These are phyloP conservation scores for Urostyla sp. DNA, from an alignment of 73 alveolate genomes.

Conservation along the genomic window DNA sequence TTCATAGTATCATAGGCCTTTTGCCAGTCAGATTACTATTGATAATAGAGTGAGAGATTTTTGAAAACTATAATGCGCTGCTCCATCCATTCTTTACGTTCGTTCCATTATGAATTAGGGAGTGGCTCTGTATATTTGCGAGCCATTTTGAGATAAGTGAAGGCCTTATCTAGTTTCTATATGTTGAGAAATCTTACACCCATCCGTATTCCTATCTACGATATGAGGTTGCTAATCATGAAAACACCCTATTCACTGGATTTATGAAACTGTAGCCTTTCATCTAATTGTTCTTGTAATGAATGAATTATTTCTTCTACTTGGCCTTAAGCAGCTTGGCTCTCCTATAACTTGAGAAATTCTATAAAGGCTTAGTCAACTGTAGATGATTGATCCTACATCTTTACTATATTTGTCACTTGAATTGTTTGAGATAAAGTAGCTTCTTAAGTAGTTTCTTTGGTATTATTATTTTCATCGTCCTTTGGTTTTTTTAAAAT, in stretches of 20 bases:
- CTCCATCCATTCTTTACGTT: slow-evolving; percentile 57
- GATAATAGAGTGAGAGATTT: slow-evolving; percentile 58
- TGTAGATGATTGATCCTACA: too few species aligned
- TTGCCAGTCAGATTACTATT: slow-evolving; percentile 60
- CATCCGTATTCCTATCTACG: slow-evolving; percentile 50
- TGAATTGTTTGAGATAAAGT: too few species aligned
- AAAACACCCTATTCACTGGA: slow-evolving; percentile 48
- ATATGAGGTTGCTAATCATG: slow-evolving; percentile 44
- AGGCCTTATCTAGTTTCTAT: slow-evolving; percentile 40
- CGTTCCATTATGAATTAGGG: slow-evolving; percentile 59
- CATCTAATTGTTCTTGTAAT: slow-evolving; percentile 16
- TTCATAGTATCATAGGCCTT: slow-evolving; percentile 60
- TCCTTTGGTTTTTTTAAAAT: too few species aligned
- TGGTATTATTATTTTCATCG: too few species aligned
- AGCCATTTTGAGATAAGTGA: slow-evolving; percentile 49
- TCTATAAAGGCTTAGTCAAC: slow-evolving; percentile 40
- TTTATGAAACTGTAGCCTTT: slow-evolving; percentile 5
- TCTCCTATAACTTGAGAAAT: slow-evolving; percentile 19
- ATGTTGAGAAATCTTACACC: slow-evolving; percentile 42
- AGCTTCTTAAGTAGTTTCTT: too few species aligned
- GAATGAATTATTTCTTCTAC: slow-evolving; percentile 8
- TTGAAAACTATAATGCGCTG: slow-evolving; percentile 56
- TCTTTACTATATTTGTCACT: too few species aligned
- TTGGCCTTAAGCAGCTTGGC: slow-evolving; percentile 19
- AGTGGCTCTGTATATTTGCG: slow-evolving; percentile 66